These are phyloP conservation scores for Ascoidea tarda DNA, from an alignment of 805 yeast species.

Conservation along the genomic window DNA sequence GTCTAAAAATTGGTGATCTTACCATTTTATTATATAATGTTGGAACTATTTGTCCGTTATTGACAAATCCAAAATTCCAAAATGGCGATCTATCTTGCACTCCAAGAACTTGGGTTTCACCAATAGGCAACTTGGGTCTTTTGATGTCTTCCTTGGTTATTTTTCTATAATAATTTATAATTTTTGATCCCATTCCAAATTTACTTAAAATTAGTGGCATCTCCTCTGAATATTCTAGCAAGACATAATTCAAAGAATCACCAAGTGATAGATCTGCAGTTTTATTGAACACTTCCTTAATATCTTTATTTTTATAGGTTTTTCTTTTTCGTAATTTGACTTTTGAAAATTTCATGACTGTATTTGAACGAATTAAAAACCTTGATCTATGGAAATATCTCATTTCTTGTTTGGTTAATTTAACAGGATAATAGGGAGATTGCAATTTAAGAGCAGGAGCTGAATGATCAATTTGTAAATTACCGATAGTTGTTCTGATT, in stretches of 20 bases:
- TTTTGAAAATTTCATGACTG: conserved; percentile 62
- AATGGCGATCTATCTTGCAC: conserved; percentile 93
- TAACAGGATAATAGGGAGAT: conserved; percentile 81
- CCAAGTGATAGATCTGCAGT: conserved; percentile 72
- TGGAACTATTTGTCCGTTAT: conserved; percentile 87
- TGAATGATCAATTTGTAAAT: conserved; percentile 82
- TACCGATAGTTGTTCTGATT: conserved; percentile 85
- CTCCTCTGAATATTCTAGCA: conserved; percentile 87
- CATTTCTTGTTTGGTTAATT: conserved; percentile 46
- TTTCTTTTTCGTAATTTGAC: conserved; percentile 71
- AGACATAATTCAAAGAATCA: conserved; percentile 64
- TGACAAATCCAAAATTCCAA: conserved; percentile 97
- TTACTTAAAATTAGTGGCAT: conserved; percentile 69
- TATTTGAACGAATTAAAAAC: conserved; percentile 66
- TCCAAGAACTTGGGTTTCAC: conserved; percentile 94
- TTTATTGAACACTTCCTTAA: conserved; percentile 55
- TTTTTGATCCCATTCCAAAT: conserved; percentile 91
- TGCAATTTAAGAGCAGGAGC: conserved; percentile 78
- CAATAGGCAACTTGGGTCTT: conserved; percentile 78
- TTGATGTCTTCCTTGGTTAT: conserved; percentile 64
- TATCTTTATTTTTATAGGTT: conserved; percentile 75
- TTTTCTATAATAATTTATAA: conserved; percentile 87
- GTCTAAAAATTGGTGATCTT: conserved; percentile 87
- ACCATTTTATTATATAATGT: conserved; percentile 84
- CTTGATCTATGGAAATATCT: conserved; percentile 72